Evolutionary conservation across 352 stramenopile species (phyloP).

Genomic region (Globisporangium barbulae): DNA sequence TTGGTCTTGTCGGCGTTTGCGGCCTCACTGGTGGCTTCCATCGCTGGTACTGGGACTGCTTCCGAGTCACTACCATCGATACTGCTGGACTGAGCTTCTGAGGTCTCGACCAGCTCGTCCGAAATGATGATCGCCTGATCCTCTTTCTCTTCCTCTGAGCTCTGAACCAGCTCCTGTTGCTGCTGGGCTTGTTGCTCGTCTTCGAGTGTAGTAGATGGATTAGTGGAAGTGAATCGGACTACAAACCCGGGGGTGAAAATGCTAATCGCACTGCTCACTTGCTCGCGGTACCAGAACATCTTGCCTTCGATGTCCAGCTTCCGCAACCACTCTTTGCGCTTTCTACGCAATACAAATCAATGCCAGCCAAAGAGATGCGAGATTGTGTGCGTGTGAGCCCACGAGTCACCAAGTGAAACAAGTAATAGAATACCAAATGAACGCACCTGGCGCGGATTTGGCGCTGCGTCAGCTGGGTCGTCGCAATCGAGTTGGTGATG

Average conservation of each 20-base stretch:
- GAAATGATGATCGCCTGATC: background rate
- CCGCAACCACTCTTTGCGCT: constrained; percentile 53
- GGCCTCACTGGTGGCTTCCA: background rate
- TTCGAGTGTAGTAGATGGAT: background rate
- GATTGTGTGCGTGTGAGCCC: background rate
- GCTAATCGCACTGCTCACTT: background rate
- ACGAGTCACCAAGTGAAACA: background rate
- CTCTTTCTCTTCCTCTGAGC: constrained; percentile 7
- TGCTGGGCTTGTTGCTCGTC: background rate
- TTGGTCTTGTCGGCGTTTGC: constrained; percentile 23
- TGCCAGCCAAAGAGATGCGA: no score
- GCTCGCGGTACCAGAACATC: constrained; percentile 50
- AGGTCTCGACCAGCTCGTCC: background rate
- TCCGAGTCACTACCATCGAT: no score
- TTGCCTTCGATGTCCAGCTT: constrained; percentile 53
- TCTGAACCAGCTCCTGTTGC: background rate
- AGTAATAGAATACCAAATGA: background rate
- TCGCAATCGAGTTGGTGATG: constrained; percentile 13
- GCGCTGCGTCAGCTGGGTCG: constrained; percentile 13
- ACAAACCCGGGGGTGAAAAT: constrained; percentile 1
- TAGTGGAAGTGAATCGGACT: constrained; percentile 6
- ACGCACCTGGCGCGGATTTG: constrained; percentile 29
- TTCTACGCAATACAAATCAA: constrained; percentile 8
- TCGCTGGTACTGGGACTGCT: background rate
- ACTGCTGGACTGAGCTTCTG: background rate